Conservation (phyloP, 257 asterid genomes). For the Nicotiana undulata region DNA sequence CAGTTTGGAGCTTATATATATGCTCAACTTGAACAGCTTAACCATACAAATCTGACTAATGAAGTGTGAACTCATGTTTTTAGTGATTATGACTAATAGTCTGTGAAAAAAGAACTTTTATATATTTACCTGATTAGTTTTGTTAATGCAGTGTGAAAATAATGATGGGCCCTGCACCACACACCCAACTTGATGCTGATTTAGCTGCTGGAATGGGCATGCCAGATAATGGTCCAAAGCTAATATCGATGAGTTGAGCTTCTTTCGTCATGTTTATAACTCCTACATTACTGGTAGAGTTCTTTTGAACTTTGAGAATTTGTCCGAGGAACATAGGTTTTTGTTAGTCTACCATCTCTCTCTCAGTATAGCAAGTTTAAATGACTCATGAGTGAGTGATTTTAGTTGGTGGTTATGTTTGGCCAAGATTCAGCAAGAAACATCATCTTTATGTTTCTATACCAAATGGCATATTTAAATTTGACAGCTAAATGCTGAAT, state of each 20-base stretch:
- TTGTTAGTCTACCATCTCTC: not conserved
- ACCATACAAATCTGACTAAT: not conserved
- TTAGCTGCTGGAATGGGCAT: constrained; percentile 93
- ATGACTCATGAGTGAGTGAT: too few relatives aligned
- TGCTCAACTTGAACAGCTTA: too few relatives aligned
- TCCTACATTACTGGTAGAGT: not conserved
- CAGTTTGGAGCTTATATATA: not conserved
- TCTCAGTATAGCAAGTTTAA: not conserved
- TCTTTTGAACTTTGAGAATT: not conserved
- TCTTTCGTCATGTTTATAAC: not conserved
- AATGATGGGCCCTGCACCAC: constrained; percentile 87
- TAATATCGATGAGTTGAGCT: constrained; percentile 43
- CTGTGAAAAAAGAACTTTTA: not conserved
- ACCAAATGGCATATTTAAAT: not conserved
- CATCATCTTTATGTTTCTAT: not conserved
- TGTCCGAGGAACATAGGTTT: not conserved
- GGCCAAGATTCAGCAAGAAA: not conserved
- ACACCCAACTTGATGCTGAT: constrained; percentile 85
- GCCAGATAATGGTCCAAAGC: constrained; percentile 95
- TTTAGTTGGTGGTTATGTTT: not conserved
- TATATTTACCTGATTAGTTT: not conserved
- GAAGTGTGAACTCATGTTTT: not conserved
- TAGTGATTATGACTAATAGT: not conserved
- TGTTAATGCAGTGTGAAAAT: constrained; percentile 43
- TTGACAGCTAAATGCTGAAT: not conserved